Base-by-base conservation (phyloP, 768 basidiomycete species). In the Ephemerocybe angulata region DNA sequence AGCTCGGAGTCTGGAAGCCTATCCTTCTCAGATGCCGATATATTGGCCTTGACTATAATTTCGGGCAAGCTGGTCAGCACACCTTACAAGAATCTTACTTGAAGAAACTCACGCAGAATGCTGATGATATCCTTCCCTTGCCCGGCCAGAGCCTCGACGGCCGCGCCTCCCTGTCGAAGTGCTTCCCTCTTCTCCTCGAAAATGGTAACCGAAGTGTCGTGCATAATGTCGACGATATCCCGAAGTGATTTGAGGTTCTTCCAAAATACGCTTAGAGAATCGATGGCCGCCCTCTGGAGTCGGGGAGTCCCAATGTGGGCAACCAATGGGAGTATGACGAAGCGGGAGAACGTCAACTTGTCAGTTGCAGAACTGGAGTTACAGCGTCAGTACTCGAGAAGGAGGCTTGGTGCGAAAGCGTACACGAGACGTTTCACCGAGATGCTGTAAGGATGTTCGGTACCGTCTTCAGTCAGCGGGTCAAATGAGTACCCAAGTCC, bases 401-500 rank as follows among this genome's bases (percentile, higher is more conserved):
- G n/a, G n/a, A n/a, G n/a, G n/a, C n/a, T n/a, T 11, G 28, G 10
- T 21, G 21, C 21, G 17, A 19, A 35, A 19, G 59, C 70, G 19
- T 44, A 73, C 73, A 63, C 50, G n/a, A 76, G 57, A 38, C 57
- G 53, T 55, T 74, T 71, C 7, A 67, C 60, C 7, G 72, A 65
- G 21, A 40, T 25, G 22, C 60, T 60, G 47, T 72, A 77, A 28
- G 63, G 70, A 61, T 68, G 70, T 4, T 58, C 56, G 1, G 35
- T 54, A 11, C 44, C 53, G 7, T 71, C 68, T 24, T 69, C 70
- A 11, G 59, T 62, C 11, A 79, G 64, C 0, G 67, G 48, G 52
- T 76, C 74, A 40, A 76, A 76, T 10, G 71, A 73, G 47, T 69
- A 67, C 11, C 75, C 75, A 15, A 81, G 64, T 1, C 78, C 77